Conservation (phyloP, 352 stramenopile species). For the Sclerospora graminicola region DNA sequence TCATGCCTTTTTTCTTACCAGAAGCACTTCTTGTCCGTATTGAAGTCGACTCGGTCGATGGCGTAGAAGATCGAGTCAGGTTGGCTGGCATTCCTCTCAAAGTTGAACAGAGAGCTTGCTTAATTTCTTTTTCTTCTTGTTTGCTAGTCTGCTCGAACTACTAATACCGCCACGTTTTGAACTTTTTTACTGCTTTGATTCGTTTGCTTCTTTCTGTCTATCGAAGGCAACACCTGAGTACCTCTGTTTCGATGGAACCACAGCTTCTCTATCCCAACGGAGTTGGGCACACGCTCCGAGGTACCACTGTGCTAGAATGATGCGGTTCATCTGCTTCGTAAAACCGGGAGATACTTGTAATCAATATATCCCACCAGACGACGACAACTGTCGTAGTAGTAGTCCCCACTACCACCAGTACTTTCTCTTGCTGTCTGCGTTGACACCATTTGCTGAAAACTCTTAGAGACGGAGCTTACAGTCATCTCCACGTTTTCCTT, state of each 20-base stretch:
- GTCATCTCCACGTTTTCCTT: too few relatives aligned
- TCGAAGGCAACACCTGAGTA: too few relatives aligned
- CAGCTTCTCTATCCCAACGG: slow-evolving; percentile 51
- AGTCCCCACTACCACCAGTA: too few relatives aligned
- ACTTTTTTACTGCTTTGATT: slow-evolving; percentile 1
- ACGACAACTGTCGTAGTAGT: too few relatives aligned
- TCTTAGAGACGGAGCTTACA: slow-evolving; percentile 38
- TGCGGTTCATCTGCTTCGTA: slow-evolving; percentile 48
- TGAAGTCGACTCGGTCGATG: too few relatives aligned
- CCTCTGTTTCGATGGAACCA: slow-evolving; percentile 33
- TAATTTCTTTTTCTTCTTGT: slow-evolving; percentile 12
- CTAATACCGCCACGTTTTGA: neutral
- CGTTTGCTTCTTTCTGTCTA: neutral
- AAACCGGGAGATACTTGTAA: too few relatives aligned
- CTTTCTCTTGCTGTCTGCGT: slow-evolving; percentile 3
- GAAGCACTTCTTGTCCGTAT: slow-evolving; percentile 11
- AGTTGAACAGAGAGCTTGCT: neutral
- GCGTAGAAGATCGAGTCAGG: slow-evolving; percentile 1
- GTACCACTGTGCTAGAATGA: slow-evolving; percentile 57
- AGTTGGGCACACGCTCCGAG: slow-evolving; percentile 31
- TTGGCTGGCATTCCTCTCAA: too few relatives aligned
- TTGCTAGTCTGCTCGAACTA: too few relatives aligned
- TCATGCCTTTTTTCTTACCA: slow-evolving; percentile 9
- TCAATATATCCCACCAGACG: too few relatives aligned
- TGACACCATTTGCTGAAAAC: slow-evolving; percentile 20